phyloP scores from a whole-genome alignment of 441 rosid species.

The Dalechampia spathulata region DNA sequence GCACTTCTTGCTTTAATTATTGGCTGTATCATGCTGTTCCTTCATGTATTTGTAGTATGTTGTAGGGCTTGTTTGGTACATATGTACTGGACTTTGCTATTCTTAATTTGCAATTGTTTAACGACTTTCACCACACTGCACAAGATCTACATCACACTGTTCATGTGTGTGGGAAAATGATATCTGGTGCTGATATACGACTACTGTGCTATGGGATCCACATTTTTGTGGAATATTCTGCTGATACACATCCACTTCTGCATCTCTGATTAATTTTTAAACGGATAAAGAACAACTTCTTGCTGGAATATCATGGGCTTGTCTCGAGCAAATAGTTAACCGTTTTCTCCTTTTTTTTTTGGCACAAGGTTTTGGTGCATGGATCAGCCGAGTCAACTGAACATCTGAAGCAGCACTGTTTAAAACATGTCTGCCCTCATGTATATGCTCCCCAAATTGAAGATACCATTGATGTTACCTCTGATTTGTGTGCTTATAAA shows the following conservation, averaged over 20 bases:
- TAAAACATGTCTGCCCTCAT: slow-evolving; percentile 75
- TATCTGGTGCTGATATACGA: neutral
- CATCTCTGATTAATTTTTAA: neutral
- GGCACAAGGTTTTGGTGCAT: slow-evolving; percentile 88
- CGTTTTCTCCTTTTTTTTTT: slow-evolving; percentile 7
- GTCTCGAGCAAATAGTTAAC: slow-evolving; percentile 1
- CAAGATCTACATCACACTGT: neutral
- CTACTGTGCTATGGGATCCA: neutral
- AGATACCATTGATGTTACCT: slow-evolving; percentile 90
- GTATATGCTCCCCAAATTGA: slow-evolving; percentile 89
- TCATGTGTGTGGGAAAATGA: neutral
- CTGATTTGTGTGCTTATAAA: slow-evolving; percentile 97
- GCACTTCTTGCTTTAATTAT: too few relatives aligned
- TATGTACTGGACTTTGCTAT: slow-evolving; percentile 3
- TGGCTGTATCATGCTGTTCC: too few relatives aligned
- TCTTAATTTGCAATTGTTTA: neutral
- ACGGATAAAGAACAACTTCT: neutral
- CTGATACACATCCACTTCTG: neutral
- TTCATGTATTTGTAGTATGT: too few relatives aligned
- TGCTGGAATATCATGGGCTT: neutral
- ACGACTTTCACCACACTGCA: too few relatives aligned
- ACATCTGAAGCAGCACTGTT: slow-evolving; percentile 93
- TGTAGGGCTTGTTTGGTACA: too few relatives aligned
- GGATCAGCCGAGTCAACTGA: slow-evolving; percentile 97
- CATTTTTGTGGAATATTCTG: neutral